Evolutionary conservation across 2,329 filamentous ascomycete genomes (phyloP).

Genomic region (Colletotrichum limetticola): DNA sequence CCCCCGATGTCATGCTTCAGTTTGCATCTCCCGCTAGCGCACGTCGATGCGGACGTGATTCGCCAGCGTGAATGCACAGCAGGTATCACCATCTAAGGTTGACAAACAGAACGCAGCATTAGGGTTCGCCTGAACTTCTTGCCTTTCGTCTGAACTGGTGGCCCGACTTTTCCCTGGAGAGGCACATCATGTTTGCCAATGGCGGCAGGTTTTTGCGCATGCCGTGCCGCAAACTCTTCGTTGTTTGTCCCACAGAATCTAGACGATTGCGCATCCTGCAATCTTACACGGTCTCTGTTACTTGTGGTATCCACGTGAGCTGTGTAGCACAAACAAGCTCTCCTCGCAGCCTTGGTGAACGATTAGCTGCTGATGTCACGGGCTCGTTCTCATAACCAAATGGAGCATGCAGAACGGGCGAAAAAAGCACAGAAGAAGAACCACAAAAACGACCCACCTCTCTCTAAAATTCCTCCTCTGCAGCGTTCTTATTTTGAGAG

Average conservation of each 20-base stretch:
- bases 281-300: not conserved
- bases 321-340: not conserved
- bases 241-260: not conserved
- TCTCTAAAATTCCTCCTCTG: not conserved
- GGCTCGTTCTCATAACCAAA: not conserved
- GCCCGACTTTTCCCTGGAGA: not conserved
- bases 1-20: not conserved
- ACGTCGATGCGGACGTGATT: not conserved
- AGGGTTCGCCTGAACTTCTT: not conserved
- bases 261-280: not conserved
- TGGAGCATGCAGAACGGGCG: not conserved
- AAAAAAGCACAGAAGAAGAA: not conserved
- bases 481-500: not conserved
- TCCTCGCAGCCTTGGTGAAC: not conserved
- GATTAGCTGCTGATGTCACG: not conserved
- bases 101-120: not conserved
- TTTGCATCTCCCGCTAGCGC: slow-evolving; percentile 8
- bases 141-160: not conserved
- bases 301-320: not conserved
- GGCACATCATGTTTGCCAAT: not conserved
- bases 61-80: not conserved
- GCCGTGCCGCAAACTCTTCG: not conserved
- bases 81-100: not conserved
- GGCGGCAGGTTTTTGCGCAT: not conserved
- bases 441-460: not conserved